Conservation (phyloP, 129 eudicot genomes). For the Centaurea solstitialis region DNA sequence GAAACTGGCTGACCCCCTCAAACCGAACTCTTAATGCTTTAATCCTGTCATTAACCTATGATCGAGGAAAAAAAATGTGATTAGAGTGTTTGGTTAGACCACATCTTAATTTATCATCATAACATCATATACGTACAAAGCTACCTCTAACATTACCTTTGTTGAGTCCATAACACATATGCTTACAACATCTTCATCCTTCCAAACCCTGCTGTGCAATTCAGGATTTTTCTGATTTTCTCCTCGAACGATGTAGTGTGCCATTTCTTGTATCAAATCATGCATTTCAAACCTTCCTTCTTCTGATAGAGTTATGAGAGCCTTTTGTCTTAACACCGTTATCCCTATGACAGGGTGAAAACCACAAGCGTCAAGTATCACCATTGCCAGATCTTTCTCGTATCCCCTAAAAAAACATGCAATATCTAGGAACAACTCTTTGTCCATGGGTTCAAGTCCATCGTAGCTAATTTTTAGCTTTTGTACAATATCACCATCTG, state of each 20-base stretch:
- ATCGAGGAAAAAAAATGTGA: background rate
- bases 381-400: background rate
- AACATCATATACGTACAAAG: too few relatives aligned
- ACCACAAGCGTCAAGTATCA: slow-evolving; percentile 18
- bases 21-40: background rate
- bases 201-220: slow-evolving; percentile 2
- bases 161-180: background rate
- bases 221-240: background rate
- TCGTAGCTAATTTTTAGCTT: background rate
- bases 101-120: too few relatives aligned
- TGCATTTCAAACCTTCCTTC: too few relatives aligned
- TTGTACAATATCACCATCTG: background rate
- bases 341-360: slow-evolving; percentile 23
- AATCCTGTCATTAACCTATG: background rate
- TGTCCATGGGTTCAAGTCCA: background rate
- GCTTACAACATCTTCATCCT: background rate
- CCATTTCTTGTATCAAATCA: too few relatives aligned
- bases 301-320: too few relatives aligned
- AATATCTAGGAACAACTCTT: background rate
- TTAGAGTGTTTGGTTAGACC: too few relatives aligned
- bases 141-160: background rate
- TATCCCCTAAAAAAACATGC: slow-evolving; percentile 17
- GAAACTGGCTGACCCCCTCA: too few relatives aligned
- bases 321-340: background rate
- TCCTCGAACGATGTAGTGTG: too few relatives aligned